A percentile compares a stretch with the other conserved stretches of the same genome.
Evolutionary conservation across 176 grass and related monocot species (phyloP).

Genomic region (Rhynchospora pubera): DNA sequence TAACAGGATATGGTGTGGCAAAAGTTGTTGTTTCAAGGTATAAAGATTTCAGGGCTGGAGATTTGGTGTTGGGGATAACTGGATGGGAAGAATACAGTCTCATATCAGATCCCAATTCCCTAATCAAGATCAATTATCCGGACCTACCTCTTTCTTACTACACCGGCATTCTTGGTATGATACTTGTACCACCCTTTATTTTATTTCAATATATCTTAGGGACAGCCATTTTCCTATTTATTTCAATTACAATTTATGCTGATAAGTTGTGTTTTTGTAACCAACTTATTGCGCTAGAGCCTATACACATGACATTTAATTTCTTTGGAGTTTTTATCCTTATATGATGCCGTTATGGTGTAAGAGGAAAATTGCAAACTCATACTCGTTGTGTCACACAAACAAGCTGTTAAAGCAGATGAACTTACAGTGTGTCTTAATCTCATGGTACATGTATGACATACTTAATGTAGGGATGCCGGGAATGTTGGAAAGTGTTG

Average conservation of each 20-base stretch:
- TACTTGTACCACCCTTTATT: background rate
- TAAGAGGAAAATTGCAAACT: background rate
- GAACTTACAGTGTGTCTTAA: background rate
- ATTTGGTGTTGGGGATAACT: slow-evolving; percentile 33
- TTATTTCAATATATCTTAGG: background rate
- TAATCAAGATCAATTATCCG: slow-evolving; percentile 35
- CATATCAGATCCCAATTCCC: slow-evolving; percentile 2
- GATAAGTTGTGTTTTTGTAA: background rate
- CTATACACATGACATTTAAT: background rate
- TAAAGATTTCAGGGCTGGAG: slow-evolving; percentile 28
- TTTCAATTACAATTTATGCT: background rate
- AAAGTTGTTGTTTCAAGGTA: slow-evolving; percentile 31
- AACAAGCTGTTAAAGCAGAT: too few species aligned
- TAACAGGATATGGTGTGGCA: slow-evolving; percentile 23
- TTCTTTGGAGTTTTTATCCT: background rate
- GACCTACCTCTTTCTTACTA: slow-evolving; percentile 49
- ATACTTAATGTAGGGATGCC: slow-evolving; percentile 22
- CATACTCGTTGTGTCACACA: too few species aligned
- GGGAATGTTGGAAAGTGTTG: too few species aligned
- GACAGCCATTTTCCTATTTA: background rate
- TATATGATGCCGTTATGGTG: background rate
- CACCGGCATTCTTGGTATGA: slow-evolving; percentile 34
- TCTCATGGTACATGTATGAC: background rate
- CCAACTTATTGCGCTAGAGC: background rate
- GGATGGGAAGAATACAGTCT: slow-evolving; percentile 48